phyloP scores from a whole-genome alignment of 257 asterid species.

The Apocynum venetum region DNA sequence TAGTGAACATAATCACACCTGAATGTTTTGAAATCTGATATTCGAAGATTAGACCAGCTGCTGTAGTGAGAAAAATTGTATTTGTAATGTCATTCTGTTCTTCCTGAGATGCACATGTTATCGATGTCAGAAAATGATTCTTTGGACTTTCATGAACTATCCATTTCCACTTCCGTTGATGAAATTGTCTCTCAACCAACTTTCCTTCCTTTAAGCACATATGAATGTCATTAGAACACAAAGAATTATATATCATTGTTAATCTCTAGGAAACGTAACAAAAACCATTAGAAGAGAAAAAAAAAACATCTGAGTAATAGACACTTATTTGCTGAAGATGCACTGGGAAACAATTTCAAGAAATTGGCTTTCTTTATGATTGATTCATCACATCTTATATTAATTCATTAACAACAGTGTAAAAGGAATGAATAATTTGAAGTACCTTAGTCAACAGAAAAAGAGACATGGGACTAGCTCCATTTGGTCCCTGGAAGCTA shows the following conservation, averaged over 20 bases:
- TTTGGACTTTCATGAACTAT: conserved; percentile 64
- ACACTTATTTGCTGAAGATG: neutral
- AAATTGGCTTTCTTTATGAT: neutral
- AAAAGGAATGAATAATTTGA: neutral
- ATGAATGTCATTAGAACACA: neutral
- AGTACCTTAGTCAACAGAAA: conserved; percentile 69
- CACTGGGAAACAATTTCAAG: neutral
- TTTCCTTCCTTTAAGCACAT: conserved; percentile 44
- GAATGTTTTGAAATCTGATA: conserved; percentile 41
- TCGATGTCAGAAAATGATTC: conserved; percentile 56
- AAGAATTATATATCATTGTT: too few relatives aligned
- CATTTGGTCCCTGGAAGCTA: conserved; percentile 42
- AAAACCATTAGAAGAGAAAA: too few relatives aligned
- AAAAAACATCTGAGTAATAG: too few relatives aligned
- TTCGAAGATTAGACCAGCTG: conserved; percentile 63
- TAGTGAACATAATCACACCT: conserved; percentile 29
- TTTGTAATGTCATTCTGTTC: conserved; percentile 29
- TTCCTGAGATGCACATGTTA: conserved; percentile 50
- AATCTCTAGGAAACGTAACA: too few relatives aligned
- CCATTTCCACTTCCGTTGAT: conserved; percentile 89
- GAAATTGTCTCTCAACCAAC: conserved; percentile 63
- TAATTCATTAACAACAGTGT: neutral
- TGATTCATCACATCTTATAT: neutral
- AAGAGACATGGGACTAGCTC: conserved; percentile 50
- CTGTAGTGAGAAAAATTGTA: conserved; percentile 54